phyloP scores from a whole-genome alignment of 768 basidiomycete genomes.

The Paxillus ammoniavirescens region DNA sequence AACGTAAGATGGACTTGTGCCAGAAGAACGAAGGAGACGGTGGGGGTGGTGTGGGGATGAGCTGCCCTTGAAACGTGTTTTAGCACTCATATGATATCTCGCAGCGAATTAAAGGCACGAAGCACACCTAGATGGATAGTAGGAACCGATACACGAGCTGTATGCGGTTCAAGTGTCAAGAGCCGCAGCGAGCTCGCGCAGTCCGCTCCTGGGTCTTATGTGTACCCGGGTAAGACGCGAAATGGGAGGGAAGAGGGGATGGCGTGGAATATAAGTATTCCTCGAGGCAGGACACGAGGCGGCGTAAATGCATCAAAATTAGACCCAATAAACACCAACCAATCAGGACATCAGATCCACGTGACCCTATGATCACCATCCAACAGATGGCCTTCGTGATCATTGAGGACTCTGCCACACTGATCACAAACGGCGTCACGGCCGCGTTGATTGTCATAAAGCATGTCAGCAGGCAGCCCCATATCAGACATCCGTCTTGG shows the following conservation, averaged over 20 bases:
- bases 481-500: neutral
- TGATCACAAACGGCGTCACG: neutral
- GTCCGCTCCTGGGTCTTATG: slow-evolving; percentile 20
- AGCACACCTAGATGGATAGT: slow-evolving; percentile 13
- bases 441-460: neutral
- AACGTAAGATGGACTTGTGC: slow-evolving; percentile 16
- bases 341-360: slow-evolving; percentile 18
- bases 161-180: slow-evolving; percentile 11
- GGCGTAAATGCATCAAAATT: slow-evolving; percentile 7
- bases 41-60: neutral
- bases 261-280: slow-evolving; percentile 12
- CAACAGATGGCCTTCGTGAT: neutral
- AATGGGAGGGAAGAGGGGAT: neutral
- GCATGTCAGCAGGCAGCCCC: neutral
- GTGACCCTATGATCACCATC: slow-evolving; percentile 14
- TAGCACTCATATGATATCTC: neutral
- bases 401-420: neutral
- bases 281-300: slow-evolving; percentile 31
- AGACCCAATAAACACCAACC: slow-evolving; percentile 15
- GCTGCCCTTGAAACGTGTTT: neutral
- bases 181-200: slow-evolving; percentile 27
- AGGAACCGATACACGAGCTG: slow-evolving; percentile 12
- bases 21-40: slow-evolving; percentile 15
- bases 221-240: slow-evolving; percentile 11
- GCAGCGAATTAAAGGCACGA: neutral